These are phyloP conservation scores for Crassisporium funariophilum DNA, from an alignment of 768 basidiomycete species.

Conservation along the genomic window DNA sequence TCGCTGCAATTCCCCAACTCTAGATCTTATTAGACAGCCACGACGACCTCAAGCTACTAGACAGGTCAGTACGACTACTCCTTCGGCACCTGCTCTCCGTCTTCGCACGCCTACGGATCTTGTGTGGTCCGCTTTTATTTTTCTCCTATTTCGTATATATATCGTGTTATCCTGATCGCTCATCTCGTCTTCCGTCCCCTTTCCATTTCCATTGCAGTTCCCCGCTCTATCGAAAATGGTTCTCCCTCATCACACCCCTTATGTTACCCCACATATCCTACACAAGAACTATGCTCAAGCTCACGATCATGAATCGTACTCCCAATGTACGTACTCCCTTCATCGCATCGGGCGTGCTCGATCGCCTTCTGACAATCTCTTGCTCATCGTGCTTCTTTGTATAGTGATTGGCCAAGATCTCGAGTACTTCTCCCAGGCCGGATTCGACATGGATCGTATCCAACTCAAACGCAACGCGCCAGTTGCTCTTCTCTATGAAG, in stretches of 20 bases:
- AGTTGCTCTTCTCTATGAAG: constrained; percentile 91
- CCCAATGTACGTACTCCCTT: constrained; percentile 50
- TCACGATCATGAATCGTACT: constrained; percentile 62
- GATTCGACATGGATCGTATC: constrained; percentile 98
- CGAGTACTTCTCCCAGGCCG: constrained; percentile 97
- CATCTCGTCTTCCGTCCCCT: no score
- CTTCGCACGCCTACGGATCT: constrained; percentile 24
- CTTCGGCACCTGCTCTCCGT: constrained; percentile 2
- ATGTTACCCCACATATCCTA: constrained; percentile 87
- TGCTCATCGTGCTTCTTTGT: constrained; percentile 10
- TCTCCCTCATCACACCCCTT: constrained; percentile 73
- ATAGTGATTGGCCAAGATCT: constrained; percentile 93
- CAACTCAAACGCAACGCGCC: constrained; percentile 94
- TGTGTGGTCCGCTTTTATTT: constrained; percentile 13
- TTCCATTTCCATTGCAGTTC: constrained; percentile 10
- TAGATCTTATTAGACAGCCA: no score
- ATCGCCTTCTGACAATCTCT: constrained; percentile 8
- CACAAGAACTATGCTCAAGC: constrained; percentile 84
- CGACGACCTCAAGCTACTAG: no score
- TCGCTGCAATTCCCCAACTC: neutral
- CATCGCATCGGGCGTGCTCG: no score
- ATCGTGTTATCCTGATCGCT: no score
- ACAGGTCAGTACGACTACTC: constrained; percentile 19
- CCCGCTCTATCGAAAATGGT: constrained; percentile 53
- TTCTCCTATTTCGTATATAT: constrained; percentile 15